Base-by-base conservation (phyloP, 225 moss, liverwort and hornwort species). In the Bryoerythrophyllum caledonicum region DNA sequence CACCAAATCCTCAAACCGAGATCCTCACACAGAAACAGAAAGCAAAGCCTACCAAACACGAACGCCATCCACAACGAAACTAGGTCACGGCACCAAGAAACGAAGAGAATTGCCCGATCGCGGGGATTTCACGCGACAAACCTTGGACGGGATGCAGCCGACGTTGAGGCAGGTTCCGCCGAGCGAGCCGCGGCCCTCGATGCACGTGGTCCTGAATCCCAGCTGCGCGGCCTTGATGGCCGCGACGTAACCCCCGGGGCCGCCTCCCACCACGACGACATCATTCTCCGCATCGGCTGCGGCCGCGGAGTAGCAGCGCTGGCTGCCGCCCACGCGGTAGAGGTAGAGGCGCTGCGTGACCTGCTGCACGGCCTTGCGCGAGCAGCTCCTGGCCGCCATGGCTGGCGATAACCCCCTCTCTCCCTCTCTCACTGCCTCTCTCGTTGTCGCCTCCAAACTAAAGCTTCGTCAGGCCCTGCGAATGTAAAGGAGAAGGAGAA, bases 131-230 rank as follows among this genome's bases (percentile, higher is more conserved):
- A 5, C 12, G 54, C 15, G 41, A 9, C 76, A 8, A 54, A 96
- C 96, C 94, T 97, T 97, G 15, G 96, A 97, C 43, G 94, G 96
- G 70, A 96, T 96, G 76, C 94, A 96, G 49, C 96, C 96, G 8
- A 96, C 96, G 79, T 96, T 96, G 38, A 97, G 80, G 78, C 94
- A 97, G 62, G 96, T 97, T 10, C 96, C 92, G 25, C 96, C 96
- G 1, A 97, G 89, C 19, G 78, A 57, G n/a, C 94, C 96, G 1
- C 94, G 87, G 76, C 90, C 80, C 81, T 96, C 96, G 63, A 96
- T 78, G 57, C 94, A 96, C 2, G 92, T 87, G 19, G 94, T 94
- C 88, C 92, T 94, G 76, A 97, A 92, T 60, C 96, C 94, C 77
- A 97, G 79, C 85, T 97, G 96, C 57, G 91, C 96, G 53, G 94